A percentile compares a stretch with the other conserved stretches of the same genome.
phyloP scores from a whole-genome alignment of 495 filamentous ascomycete species.

The Penicillium lividum region DNA sequence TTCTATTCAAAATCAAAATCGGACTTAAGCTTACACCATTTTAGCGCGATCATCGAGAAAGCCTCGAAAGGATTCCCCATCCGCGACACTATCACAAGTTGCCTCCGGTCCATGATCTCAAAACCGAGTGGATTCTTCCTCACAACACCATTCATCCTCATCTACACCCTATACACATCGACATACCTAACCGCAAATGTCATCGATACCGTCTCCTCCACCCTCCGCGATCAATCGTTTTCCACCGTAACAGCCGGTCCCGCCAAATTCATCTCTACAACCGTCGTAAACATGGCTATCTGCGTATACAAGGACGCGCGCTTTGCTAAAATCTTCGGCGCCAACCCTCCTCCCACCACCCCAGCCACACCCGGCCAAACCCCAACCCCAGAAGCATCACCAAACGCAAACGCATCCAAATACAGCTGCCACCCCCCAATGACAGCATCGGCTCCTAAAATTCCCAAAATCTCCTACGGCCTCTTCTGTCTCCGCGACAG shows the following conservation, averaged over 20 bases:
- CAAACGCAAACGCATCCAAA: slow-evolving; percentile 41
- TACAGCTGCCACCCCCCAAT: slow-evolving; percentile 56
- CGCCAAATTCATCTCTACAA: slow-evolving; percentile 81
- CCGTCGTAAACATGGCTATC: slow-evolving; percentile 81
- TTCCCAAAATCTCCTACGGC: slow-evolving; percentile 60
- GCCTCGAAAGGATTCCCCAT: slow-evolving; percentile 81
- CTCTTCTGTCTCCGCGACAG: slow-evolving; percentile 86
- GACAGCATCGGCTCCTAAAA: slow-evolving; percentile 26
- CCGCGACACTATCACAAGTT: slow-evolving; percentile 61
- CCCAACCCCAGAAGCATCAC: not conserved
- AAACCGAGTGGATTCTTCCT: slow-evolving; percentile 72
- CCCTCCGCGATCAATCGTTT: slow-evolving; percentile 55
- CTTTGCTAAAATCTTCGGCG: slow-evolving; percentile 81
- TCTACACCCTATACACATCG: slow-evolving; percentile 84
- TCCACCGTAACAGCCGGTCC: slow-evolving; percentile 68
- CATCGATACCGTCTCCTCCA: slow-evolving; percentile 79
- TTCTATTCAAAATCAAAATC: not conserved
- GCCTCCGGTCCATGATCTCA: slow-evolving; percentile 62
- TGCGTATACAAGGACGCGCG: slow-evolving; percentile 92
- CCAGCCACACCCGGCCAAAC: not conserved
- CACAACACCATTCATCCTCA: slow-evolving; percentile 80
- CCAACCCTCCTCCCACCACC: slow-evolving; percentile 21
- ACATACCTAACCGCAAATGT: slow-evolving; percentile 91
- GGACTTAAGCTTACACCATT: not conserved
- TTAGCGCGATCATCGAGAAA: slow-evolving; percentile 91